These are phyloP conservation scores for Starmerella apicola DNA, from an alignment of 805 yeast species.

Conservation along the genomic window DNA sequence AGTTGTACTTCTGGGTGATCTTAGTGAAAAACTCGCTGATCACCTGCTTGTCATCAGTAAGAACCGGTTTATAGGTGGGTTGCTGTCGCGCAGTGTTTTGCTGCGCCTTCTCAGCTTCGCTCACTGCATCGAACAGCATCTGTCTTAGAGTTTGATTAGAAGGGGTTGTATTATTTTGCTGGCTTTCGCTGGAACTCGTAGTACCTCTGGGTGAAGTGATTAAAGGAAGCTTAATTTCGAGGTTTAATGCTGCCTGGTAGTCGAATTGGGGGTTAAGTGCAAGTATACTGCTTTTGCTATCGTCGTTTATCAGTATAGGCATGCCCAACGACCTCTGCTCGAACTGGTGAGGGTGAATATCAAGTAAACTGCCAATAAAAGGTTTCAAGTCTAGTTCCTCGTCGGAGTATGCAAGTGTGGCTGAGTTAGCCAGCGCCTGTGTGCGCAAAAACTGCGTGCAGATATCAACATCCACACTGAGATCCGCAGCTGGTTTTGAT, in stretches of 20 bases:
- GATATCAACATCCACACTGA: conserved; percentile 6
- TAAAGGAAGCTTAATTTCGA: conserved; percentile 1
- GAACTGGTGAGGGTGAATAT: not conserved
- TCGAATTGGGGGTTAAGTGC: conserved; percentile 17
- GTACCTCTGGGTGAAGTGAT: not conserved
- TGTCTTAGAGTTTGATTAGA: not conserved
- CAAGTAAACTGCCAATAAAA: not conserved
- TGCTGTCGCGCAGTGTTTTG: not conserved
- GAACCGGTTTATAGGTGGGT: not conserved
- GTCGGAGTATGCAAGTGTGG: conserved; percentile 5
- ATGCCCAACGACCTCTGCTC: conserved; percentile 5
- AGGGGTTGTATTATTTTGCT: not conserved
- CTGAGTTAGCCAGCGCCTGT: conserved; percentile 5
- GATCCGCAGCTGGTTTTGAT: conserved; percentile 3
- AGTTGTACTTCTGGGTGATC: conserved; percentile 7
- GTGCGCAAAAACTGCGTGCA: conserved; percentile 15
- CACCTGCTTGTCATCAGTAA: conserved; percentile 9
- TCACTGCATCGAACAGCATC: not conserved
- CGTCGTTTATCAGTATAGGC: conserved; percentile 1
- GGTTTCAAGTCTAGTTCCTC: not conserved
- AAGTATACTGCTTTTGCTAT: conserved; percentile 14
- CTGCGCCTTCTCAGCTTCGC: not conserved
- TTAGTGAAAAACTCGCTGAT: conserved; percentile 15
- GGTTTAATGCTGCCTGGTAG: conserved; percentile 4
- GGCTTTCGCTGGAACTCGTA: not conserved